phyloP scores from a whole-genome alignment of 169 alveolate genomes.

The Perkinsus chesapeaki region DNA sequence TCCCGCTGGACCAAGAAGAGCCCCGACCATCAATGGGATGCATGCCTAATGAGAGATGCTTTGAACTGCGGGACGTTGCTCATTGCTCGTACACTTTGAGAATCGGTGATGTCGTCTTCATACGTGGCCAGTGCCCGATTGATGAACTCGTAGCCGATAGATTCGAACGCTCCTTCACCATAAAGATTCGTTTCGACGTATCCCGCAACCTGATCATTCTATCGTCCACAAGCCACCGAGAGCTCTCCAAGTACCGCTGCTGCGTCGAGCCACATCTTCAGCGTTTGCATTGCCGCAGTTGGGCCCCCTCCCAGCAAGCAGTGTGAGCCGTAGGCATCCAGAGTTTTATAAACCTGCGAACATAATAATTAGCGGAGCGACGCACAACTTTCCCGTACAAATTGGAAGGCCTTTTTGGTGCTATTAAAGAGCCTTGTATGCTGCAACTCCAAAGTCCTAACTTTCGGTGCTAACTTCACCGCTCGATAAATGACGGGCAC shows the following conservation, averaged over 20 bases:
- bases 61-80: not conserved
- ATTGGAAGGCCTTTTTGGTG: not conserved
- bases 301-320: conserved; percentile 15
- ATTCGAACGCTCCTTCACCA: not conserved
- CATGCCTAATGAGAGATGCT: not conserved
- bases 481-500: not conserved
- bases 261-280: conserved; percentile 4
- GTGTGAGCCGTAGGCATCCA: not conserved
- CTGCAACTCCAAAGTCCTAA: not conserved
- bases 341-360: not conserved
- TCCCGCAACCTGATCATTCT: not conserved
- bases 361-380: not conserved
- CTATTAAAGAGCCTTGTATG: not conserved
- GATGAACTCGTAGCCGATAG: not conserved
- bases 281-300: not conserved
- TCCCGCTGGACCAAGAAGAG: not conserved
- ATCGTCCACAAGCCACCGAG: not conserved
- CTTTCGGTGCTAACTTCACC: not conserved
- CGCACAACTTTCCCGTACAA: not conserved
- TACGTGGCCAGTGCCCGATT: not conserved
- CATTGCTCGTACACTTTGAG: not conserved
- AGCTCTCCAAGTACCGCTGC: not conserved
- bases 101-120: conserved; percentile 10
- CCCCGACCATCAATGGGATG: not conserved
- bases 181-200: not conserved